Conservation (phyloP, 306 rosid genomes). For the Canavalia gladiata region DNA sequence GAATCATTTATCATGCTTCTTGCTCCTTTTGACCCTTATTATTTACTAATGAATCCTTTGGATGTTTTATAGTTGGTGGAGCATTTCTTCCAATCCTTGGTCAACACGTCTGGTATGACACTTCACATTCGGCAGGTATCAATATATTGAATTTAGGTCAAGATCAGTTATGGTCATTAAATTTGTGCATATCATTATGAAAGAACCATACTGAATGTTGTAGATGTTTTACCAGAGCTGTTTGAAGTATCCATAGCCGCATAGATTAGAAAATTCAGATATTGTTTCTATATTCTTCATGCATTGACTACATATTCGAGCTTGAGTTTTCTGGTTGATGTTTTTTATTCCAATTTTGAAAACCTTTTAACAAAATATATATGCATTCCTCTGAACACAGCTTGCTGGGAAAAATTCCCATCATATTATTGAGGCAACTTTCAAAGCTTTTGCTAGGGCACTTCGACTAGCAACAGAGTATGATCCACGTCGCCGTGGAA, state of each 20-base stretch:
- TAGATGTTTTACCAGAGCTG: constrained; percentile 4
- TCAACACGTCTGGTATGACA: constrained; percentile 97
- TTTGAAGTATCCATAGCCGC: neutral
- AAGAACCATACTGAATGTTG: neutral
- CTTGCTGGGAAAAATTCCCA: constrained; percentile 93
- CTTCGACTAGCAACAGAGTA: constrained; percentile 89
- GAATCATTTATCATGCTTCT: neutral
- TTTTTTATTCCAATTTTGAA: constrained; percentile 31
- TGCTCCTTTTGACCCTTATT: constrained; percentile 6
- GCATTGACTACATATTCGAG: constrained; percentile 32
- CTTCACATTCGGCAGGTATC: constrained; percentile 95
- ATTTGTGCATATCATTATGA: constrained; percentile 25
- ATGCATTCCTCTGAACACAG: constrained; percentile 58
- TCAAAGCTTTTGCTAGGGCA: constrained; percentile 98
- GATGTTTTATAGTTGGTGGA: constrained; percentile 80
- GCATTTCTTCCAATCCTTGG: constrained; percentile 95
- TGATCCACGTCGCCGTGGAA: constrained; percentile 84
- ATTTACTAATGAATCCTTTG: constrained; percentile 3
- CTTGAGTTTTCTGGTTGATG: constrained; percentile 22
- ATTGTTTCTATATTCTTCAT: constrained; percentile 35
- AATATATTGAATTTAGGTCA: constrained; percentile 28
- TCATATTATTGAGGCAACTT: constrained; percentile 96
- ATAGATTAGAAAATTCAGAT: constrained; percentile 15
- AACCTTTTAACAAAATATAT: constrained; percentile 28
- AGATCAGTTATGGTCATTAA: constrained; percentile 23